Percentiles rank a stretch among this genome's conserved stretches.
Conservation (phyloP, 768 basidiomycete species). For the Hericium erinaceus region DNA sequence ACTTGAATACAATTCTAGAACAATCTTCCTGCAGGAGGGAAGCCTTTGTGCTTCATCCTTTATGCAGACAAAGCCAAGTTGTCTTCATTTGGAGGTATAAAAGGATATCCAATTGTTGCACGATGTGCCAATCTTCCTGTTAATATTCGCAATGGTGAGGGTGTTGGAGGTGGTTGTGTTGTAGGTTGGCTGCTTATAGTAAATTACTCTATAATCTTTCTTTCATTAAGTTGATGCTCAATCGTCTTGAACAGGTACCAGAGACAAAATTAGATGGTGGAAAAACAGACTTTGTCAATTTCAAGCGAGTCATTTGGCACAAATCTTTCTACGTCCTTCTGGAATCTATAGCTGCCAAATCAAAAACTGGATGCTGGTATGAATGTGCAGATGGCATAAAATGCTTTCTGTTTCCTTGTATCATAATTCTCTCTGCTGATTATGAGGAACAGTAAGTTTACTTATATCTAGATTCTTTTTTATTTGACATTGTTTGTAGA, state of each 20-base stretch:
- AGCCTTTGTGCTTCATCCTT: constrained; percentile 7
- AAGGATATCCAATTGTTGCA: constrained; percentile 16
- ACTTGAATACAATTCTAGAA: neutral
- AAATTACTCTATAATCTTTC: neutral
- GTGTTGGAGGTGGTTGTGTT: constrained; percentile 12
- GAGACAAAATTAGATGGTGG: neutral
- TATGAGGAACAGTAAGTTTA: constrained; percentile 13
- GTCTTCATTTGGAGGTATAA: constrained; percentile 12
- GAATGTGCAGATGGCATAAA: neutral
- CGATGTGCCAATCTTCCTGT: constrained; percentile 13
- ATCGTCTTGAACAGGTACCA: too few species aligned
- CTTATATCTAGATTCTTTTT: constrained; percentile 1
- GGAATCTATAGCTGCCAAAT: neutral
- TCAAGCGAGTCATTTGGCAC: neutral
- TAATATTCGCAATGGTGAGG: constrained; percentile 11
- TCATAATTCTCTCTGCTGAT: constrained; percentile 1
- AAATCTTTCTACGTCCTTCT: neutral
- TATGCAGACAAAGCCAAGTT: constrained; percentile 16
- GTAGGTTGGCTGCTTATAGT: constrained; percentile 16
- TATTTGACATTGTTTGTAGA: constrained; percentile 1
- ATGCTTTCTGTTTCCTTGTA: neutral
- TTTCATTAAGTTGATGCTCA: too few species aligned
- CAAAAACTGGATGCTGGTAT: neutral
- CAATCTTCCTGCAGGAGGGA: constrained; percentile 4
- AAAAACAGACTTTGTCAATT: neutral